Conservation (phyloP, 768 basidiomycete genomes). For the Rickenella mellea region DNA sequence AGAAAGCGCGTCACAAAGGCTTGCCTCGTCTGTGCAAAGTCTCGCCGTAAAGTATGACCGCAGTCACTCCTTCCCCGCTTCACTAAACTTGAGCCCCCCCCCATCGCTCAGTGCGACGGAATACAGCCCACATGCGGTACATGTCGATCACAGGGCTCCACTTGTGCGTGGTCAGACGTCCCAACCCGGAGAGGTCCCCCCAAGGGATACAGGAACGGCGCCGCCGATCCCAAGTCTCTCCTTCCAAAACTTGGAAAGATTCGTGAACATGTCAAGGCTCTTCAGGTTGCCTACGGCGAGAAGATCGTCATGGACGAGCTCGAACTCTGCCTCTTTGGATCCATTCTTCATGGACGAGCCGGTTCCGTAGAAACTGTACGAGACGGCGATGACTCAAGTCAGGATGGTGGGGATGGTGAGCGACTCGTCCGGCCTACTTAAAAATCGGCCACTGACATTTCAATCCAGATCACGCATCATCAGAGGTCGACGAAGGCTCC, state of each 20-base stretch:
- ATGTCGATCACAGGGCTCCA: background rate
- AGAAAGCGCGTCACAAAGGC: slow-evolving; percentile 1
- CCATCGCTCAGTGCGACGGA: background rate
- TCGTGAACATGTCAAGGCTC: background rate
- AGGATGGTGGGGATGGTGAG: background rate
- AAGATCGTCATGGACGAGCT: background rate
- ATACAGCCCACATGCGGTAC: background rate
- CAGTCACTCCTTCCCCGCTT: background rate
- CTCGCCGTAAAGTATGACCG: background rate
- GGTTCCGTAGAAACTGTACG: background rate
- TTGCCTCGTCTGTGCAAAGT: slow-evolving; percentile 1
- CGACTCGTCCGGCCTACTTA: background rate
- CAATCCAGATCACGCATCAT: background rate
- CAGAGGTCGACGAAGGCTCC: background rate
- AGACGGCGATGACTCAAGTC: background rate
- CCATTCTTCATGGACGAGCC: background rate
- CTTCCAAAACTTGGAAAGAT: background rate
- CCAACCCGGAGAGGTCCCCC: background rate
- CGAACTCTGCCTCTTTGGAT: background rate
- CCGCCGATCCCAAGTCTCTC: background rate
- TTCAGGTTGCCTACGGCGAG: background rate
- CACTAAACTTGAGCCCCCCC: background rate
- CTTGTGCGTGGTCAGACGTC: background rate
- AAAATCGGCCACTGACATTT: background rate
- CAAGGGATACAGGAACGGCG: background rate